A percentile compares a stretch with the other conserved stretches of the same genome.
phyloP scores from a whole-genome alignment of 208 protist genomes.

The Trypanosoma rangeli region DNA sequence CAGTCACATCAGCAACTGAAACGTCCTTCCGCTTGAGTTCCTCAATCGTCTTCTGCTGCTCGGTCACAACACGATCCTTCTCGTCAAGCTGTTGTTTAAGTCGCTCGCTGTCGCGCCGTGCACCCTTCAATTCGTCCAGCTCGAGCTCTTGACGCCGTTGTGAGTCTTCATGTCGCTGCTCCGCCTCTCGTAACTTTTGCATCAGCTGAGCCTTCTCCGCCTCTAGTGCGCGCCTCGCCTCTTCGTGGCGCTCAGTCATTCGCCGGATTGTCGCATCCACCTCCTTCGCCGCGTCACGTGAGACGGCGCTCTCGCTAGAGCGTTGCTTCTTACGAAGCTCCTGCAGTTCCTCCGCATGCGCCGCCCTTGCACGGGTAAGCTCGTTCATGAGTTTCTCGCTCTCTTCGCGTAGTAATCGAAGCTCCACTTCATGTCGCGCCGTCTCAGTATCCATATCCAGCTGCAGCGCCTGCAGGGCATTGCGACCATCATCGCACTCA shows the following conservation, averaged over 20 bases:
- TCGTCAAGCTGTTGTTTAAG: conserved; percentile 38
- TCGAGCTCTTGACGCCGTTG: conserved; percentile 38
- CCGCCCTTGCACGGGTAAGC: conserved; percentile 25
- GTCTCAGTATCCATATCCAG: conserved; percentile 31
- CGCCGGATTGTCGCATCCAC: conserved; percentile 28
- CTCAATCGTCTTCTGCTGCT: conserved; percentile 42
- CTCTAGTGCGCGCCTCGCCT: conserved; percentile 37
- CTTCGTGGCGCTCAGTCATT: conserved; percentile 46
- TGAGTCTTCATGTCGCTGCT: conserved; percentile 39
- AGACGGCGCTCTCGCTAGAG: conserved; percentile 34
- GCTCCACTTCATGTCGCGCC: conserved; percentile 39
- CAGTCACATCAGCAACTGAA: conserved; percentile 11
- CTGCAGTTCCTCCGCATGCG: conserved; percentile 53
- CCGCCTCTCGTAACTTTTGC: conserved; percentile 30
- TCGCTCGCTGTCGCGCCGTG: conserved; percentile 30
- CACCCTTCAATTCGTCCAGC: conserved; percentile 40
- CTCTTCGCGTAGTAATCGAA: conserved; percentile 50
- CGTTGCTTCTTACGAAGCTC: conserved; percentile 34
- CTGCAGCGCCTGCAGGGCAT: conserved; percentile 53
- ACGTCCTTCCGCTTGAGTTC: conserved; percentile 41
- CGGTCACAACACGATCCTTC: conserved; percentile 35
- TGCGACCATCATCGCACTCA: conserved; percentile 35
- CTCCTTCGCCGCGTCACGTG: conserved; percentile 30
- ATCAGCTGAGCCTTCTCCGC: conserved; percentile 35
- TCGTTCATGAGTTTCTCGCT: conserved; percentile 30